Percentiles rank a stretch among this genome's conserved stretches.
phyloP scores from a whole-genome alignment of 2,329 filamentous ascomycete species.

The Ophiostoma ips region DNA sequence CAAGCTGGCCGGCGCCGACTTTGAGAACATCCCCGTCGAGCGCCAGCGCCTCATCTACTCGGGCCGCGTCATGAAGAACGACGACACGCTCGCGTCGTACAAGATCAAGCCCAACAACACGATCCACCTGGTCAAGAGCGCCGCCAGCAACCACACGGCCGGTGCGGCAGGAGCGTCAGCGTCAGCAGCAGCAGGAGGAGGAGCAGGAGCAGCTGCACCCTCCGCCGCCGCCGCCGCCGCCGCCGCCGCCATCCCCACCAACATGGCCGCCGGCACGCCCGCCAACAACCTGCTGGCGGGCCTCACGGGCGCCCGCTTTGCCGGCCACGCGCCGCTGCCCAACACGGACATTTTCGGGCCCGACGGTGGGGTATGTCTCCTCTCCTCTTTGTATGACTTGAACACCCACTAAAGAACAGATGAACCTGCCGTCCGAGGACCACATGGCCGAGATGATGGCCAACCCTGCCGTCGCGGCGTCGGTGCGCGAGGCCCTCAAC shows the following conservation, averaged over 20 bases:
- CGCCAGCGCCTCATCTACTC: slow-evolving; percentile 95
- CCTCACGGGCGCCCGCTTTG: slow-evolving; percentile 84
- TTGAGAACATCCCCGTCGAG: slow-evolving; percentile 74
- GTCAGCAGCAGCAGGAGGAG: not conserved
- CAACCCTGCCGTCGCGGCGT: slow-evolving; percentile 73
- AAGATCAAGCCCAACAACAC: slow-evolving; percentile 96
- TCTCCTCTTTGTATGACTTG: not conserved
- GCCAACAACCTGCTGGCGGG: slow-evolving; percentile 84
- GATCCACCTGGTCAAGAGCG: slow-evolving; percentile 91
- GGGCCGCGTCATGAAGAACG: slow-evolving; percentile 89
- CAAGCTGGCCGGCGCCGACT: slow-evolving; percentile 68
- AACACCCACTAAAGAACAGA: slow-evolving; percentile 37
- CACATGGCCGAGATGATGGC: slow-evolving; percentile 73
- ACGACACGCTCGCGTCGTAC: slow-evolving; percentile 69
- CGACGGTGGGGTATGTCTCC: slow-evolving; percentile 69
- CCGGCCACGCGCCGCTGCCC: slow-evolving; percentile 79
- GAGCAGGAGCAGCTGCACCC: too few species aligned
- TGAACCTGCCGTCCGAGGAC: slow-evolving; percentile 79
- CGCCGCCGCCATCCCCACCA: slow-evolving; percentile 51
- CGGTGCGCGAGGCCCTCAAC: slow-evolving; percentile 87
- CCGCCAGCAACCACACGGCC: slow-evolving; percentile 62
- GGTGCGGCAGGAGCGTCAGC: slow-evolving; percentile 3
- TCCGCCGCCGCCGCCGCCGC: slow-evolving; percentile 22
- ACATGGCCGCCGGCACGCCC: slow-evolving; percentile 61
- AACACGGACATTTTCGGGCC: slow-evolving; percentile 82